These are phyloP conservation scores for Xylaria sp. DNA, from an alignment of 2,329 filamentous ascomycete species.

Conservation along the genomic window DNA sequence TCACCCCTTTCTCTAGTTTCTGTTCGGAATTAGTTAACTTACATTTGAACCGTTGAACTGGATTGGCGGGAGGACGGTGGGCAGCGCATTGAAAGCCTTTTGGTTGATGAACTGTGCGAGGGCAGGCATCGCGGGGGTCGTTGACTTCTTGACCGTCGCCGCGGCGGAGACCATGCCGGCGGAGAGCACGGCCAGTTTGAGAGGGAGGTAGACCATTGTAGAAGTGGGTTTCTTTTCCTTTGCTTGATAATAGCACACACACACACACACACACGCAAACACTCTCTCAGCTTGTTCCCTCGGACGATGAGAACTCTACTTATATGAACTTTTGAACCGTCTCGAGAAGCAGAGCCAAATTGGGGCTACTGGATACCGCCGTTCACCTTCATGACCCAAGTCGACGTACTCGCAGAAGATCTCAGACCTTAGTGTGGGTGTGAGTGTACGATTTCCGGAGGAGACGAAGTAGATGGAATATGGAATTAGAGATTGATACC, in stretches of 20 bases:
- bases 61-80: constrained; percentile 35
- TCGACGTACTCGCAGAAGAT: too few species aligned
- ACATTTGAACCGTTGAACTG: constrained; percentile 36
- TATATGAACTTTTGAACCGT: too few species aligned
- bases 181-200: constrained; percentile 18
- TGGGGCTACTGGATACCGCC: too few species aligned
- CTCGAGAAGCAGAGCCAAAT: too few species aligned
- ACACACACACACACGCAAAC: too few species aligned
- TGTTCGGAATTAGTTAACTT: constrained; percentile 9
- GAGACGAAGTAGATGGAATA: too few species aligned
- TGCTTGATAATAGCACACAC: neutral
- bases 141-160: constrained; percentile 9
- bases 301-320: too few species aligned
- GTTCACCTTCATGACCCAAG: too few species aligned
- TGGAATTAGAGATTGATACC: too few species aligned
- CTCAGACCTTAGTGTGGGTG: too few species aligned
- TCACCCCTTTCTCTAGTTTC: neutral
- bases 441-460: too few species aligned
- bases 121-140: constrained; percentile 30
- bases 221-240: neutral
- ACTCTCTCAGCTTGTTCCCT: too few species aligned
- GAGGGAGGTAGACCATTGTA: constrained; percentile 1
- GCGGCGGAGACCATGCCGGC: constrained; percentile 17
- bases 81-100: constrained; percentile 40
- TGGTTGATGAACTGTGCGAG: constrained; percentile 41